phyloP scores from a whole-genome alignment of 2,329 filamentous ascomycete species.

The Aureobasidium pullulans region DNA sequence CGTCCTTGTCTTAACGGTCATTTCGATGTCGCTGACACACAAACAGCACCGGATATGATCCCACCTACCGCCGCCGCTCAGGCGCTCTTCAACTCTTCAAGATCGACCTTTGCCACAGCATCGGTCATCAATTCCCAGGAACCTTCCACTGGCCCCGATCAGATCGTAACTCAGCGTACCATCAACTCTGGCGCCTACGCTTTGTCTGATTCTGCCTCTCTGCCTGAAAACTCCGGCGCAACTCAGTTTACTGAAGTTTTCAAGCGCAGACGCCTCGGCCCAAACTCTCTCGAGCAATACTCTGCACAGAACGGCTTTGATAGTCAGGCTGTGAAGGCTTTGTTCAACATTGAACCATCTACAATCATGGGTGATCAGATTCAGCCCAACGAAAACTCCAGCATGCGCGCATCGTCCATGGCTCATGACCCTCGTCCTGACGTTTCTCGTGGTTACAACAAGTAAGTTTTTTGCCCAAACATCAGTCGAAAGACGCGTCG shows the following conservation, averaged over 20 bases:
- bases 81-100: neutral
- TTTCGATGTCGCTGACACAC: neutral
- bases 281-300: neutral
- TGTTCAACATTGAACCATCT: constrained; percentile 4
- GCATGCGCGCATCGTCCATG: neutral
- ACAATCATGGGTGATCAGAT: neutral
- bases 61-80: neutral
- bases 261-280: neutral
- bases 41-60: neutral
- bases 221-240: neutral
- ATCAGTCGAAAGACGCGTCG: neutral
- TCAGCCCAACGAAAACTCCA: neutral
- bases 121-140: neutral
- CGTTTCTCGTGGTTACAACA: neutral
- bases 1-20: neutral
- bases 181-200: neutral
- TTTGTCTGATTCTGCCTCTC: neutral
- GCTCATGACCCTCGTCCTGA: neutral
- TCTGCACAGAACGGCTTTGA: neutral
- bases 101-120: neutral
- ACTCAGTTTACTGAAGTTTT: neutral
- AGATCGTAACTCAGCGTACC: neutral
- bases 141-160: neutral
- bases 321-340: constrained; percentile 2
- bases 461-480: neutral